Evolutionary conservation across 202 grass and related monocot genomes (phyloP).

Genomic region (Tripidium arundinaceum): DNA sequence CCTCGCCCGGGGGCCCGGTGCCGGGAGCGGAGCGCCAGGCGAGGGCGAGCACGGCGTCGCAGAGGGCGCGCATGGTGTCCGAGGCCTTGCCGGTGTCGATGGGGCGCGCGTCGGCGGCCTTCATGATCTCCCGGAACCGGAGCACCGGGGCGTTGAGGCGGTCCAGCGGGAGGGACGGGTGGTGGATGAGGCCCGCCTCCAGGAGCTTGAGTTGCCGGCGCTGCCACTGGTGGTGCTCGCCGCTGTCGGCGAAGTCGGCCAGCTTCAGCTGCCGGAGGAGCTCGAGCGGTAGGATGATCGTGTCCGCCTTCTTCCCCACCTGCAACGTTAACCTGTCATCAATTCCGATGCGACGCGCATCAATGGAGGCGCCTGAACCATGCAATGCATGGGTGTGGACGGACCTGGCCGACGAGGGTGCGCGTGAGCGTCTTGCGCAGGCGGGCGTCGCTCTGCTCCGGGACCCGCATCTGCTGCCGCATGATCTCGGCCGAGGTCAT

Average conservation of each 20-base stretch:
- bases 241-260: constrained; percentile 51
- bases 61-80: constrained; percentile 56
- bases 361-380: too few species aligned
- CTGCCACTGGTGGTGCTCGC: constrained; percentile 94
- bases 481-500: constrained; percentile 98
- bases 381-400: not conserved
- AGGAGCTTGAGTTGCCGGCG: constrained; percentile 82
- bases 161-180: constrained; percentile 67
- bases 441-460: constrained; percentile 68
- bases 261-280: constrained; percentile 83
- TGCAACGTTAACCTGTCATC: constrained; percentile 7
- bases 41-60: constrained; percentile 53
- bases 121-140: constrained; percentile 65
- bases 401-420: constrained; percentile 69
- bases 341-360: too few species aligned
- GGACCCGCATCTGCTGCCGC: constrained; percentile 85
- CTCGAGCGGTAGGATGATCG: constrained; percentile 83
- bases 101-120: constrained; percentile 49
- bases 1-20: not conserved
- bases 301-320: constrained; percentile 57
- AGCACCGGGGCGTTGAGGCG: constrained; percentile 54
- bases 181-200: constrained; percentile 69
- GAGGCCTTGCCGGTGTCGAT: constrained; percentile 81
- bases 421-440: constrained; percentile 84
- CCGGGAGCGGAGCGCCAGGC: constrained; percentile 54